Base-by-base conservation (phyloP, 2,329 filamentous ascomycete species). In the Trichothecium roseum region DNA sequence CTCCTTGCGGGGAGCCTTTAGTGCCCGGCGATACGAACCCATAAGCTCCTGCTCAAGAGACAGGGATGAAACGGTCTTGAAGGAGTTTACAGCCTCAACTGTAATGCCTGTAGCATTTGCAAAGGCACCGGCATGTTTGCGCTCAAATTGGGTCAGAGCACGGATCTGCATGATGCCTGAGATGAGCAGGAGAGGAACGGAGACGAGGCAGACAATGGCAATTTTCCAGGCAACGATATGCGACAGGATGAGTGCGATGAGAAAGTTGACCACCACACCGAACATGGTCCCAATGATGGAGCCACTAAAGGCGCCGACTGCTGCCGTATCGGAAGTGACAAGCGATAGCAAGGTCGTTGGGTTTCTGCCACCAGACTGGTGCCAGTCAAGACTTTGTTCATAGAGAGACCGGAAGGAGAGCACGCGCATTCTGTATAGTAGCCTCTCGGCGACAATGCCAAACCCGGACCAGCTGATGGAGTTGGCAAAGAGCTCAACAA, bases 201-300 rank as follows among this genome's bases (percentile, higher is more conserved):
- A 66, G 1, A 80, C 69, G 5, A 87, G 63, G 37, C 79, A 80
- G 4, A 87, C 81, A 12, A 87, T 57, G 1, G 81, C 81, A 41
- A 87, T 84, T 48, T 75, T 81, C 83, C 82, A 87, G 3, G 78
- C 78, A 32, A 87, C 64, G 30, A 84, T 73, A 42, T 83, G 78
- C 0, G 80, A 75, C 8, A 86, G 51, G 20, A 81, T 72, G 37
- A 85, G 76, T 2, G 77, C 79, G 1, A 71, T 74, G 13, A 84
- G 42, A 18, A 85, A 73, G 52, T 82, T 84, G 42, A 85, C 68
- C 3, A 70, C 45, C 16, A 83, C 79, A 0, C 79, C 77, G 38
- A 84, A 74, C 15, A 83, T 57, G 0, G 77, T 82, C 5, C 81
- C 80, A 37, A 85, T 65, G 28, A 83, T 78, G 5, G 77, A 80